Conservation (phyloP, 2,329 filamentous ascomycete species). For the Xylaria sp. region DNA sequence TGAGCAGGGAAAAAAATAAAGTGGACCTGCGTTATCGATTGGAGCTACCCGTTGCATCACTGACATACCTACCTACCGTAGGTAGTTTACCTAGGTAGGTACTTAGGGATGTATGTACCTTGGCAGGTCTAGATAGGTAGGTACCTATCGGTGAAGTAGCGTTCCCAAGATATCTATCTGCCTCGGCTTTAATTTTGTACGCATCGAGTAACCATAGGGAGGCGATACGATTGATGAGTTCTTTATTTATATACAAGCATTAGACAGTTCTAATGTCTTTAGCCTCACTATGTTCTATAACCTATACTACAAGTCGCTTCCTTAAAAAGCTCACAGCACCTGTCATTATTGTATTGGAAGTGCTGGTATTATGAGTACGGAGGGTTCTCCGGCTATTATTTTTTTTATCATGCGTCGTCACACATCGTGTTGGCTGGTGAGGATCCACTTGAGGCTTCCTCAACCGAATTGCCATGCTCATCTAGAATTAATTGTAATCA, state of each 20-base stretch:
- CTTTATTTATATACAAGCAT: background rate
- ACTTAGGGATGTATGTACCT: background rate
- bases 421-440: background rate
- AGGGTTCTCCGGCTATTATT: slow-evolving; percentile 9
- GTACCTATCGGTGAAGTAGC: too few relatives aligned
- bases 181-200: too few relatives aligned
- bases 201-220: too few relatives aligned
- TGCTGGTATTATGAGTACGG: background rate
- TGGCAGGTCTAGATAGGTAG: too few relatives aligned
- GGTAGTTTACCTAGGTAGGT: too few relatives aligned
- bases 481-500: slow-evolving; percentile 12
- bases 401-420: slow-evolving; percentile 23
- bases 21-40: slow-evolving; percentile 27
- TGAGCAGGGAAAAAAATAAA: slow-evolving; percentile 27
- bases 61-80: background rate
- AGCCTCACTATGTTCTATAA: background rate
- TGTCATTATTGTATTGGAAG: background rate
- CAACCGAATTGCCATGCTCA: background rate
- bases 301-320: background rate
- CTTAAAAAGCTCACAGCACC: background rate
- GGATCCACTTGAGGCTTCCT: background rate
- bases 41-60: background rate
- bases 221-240: background rate
- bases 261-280: background rate
- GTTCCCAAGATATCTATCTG: too few relatives aligned